Evolutionary conservation across 495 filamentous ascomycete genomes (phyloP), one percentile per base, ranked within the genome.

Genomic region (Immersiella caudata): DNA sequence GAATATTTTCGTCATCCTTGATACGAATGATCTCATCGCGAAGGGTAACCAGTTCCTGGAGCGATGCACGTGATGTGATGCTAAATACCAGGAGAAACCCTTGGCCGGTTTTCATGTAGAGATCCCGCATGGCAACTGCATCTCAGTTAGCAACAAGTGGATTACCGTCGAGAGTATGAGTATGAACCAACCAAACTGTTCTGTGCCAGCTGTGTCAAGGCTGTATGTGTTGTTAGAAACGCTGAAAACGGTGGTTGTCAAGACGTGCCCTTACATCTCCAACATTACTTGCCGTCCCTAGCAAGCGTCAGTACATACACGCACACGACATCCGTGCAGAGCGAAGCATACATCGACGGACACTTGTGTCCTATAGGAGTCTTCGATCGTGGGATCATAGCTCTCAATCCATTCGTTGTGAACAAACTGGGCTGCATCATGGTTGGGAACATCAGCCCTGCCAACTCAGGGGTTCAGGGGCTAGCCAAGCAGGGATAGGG

Each of bases 321-420:
- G 56, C 9, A 14, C 40, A 64, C 27, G 12, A 24, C 12, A 46
- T 3, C 29, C 29, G 27, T 58, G 22, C 26, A 27, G 12, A 52
- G 24, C 18, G 14, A 57, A 40, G 87, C 86, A 78, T 80, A 98
- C 94, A 86, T 98, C 95, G 66, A 99, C 93, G 70, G 94, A 88
- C 50, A 97, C 90, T 70, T 94, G 91, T 74, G 97, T 97, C 57
- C 93, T 85, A 78, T 98, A 99, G 52, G 95, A 97, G 80, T 99
- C 93, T 65, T 97, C 93, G 71, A 97, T 97, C 6, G 93, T 99
- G 4, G 95, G 95, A 79, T 99, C 95, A 80, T 99, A 99, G 78
- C 91, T 94, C 80, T 99, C 95, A 75, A 99, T 97, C 93, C 96
- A 99, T 55, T 97, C 92, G 84, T 97, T 96, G 78, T 98, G 95